Conservation (phyloP, 768 basidiomycete genomes). For the Termitomyces sp. region DNA sequence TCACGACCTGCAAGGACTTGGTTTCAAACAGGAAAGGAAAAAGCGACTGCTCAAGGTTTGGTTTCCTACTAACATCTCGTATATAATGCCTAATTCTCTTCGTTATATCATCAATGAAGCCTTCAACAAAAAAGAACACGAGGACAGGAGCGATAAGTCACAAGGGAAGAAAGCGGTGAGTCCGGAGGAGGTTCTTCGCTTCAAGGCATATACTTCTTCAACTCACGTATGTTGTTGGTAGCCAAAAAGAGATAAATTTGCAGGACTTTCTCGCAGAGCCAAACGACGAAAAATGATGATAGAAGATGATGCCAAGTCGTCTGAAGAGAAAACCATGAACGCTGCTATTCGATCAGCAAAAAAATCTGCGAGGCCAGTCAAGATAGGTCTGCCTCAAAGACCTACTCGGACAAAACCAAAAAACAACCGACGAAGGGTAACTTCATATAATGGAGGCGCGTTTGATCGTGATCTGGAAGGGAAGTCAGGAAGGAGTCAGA, state of each 20-base stretch:
- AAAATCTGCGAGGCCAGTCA: constrained; percentile 64
- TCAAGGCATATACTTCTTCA: background rate
- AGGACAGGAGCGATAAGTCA: constrained; percentile 39
- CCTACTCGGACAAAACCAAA: constrained; percentile 24
- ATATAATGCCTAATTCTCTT: background rate
- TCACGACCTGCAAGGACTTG: constrained; percentile 95
- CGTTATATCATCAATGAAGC: constrained; percentile 33
- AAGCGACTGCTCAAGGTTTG: constrained; percentile 71
- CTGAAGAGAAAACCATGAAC: constrained; percentile 46
- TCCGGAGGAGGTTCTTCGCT: constrained; percentile 34
- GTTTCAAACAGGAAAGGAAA: constrained; percentile 92
- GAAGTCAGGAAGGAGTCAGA: constrained; percentile 45
- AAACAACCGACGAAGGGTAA: constrained; percentile 29
- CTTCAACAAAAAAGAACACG: constrained; percentile 71
- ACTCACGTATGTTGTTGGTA: constrained; percentile 20
- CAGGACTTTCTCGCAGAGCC: constrained; percentile 80
- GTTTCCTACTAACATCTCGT: background rate
- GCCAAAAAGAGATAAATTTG: constrained; percentile 72
- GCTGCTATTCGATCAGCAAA: constrained; percentile 87
- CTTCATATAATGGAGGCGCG: constrained; percentile 25
- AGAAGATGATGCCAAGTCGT: constrained; percentile 68
- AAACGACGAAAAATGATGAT: constrained; percentile 85
- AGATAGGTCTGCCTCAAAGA: constrained; percentile 57
- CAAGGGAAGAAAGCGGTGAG: constrained; percentile 31
- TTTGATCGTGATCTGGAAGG: constrained; percentile 61